These are phyloP conservation scores for Borealophlyctis nickersoniae DNA, from an alignment of 192 early-diverging fungal species.

Conservation along the genomic window DNA sequence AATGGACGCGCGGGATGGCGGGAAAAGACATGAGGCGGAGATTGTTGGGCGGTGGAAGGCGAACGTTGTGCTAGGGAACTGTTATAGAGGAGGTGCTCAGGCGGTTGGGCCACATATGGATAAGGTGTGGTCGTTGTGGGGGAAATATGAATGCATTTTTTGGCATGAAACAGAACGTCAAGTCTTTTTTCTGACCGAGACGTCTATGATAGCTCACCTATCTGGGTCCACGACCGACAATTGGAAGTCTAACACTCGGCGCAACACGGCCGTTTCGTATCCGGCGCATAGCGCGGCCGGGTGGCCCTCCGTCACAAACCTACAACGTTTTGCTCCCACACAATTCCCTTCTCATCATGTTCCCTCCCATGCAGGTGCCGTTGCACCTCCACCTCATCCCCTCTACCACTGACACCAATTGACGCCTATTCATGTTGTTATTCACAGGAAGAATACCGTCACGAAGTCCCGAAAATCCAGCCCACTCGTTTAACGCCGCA, in stretches of 20 bases:
- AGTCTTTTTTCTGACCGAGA: constrained; percentile 2
- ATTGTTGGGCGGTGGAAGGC: constrained; percentile 35
- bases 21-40: constrained; percentile 14
- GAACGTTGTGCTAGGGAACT: constrained; percentile 41
- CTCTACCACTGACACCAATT: neutral
- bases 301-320: constrained; percentile 24
- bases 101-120: constrained; percentile 45
- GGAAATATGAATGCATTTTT: constrained; percentile 8
- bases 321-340: constrained; percentile 45
- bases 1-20: constrained; percentile 10
- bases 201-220: constrained; percentile 39
- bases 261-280: constrained; percentile 44
- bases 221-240: constrained; percentile 46
- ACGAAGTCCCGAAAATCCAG: constrained; percentile 36
- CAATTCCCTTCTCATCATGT: constrained; percentile 50
- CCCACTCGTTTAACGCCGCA: constrained; percentile 19
- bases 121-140: constrained; percentile 18
- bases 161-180: neutral
- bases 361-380: constrained; percentile 39
- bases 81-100: constrained; percentile 33
- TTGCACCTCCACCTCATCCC: neutral
- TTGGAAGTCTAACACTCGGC: constrained; percentile 46
- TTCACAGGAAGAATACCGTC: constrained; percentile 41
- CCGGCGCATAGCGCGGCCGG: constrained; percentile 13
- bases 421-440: neutral